Evolutionary conservation across 2,329 filamentous ascomycete genomes (phyloP), one percentile per base, ranked within the genome.

Genomic region (Xylariaceae sp.): DNA sequence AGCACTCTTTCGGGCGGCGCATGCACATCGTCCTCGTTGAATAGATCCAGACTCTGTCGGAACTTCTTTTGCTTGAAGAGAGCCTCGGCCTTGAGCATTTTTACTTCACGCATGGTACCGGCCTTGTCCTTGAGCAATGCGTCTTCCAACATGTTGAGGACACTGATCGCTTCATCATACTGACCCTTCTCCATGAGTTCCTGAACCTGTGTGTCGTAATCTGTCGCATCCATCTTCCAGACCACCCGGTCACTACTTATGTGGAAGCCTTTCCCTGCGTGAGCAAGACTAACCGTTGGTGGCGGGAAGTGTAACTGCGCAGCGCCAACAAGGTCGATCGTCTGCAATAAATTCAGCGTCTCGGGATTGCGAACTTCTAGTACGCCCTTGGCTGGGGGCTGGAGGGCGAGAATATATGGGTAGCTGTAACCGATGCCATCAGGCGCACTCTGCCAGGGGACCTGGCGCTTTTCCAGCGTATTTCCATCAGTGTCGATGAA

Each of bases 371-470:
- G 84, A 44, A 99, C 88, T 74, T 99, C 94, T 9, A 99, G 77
- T 0, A 84, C 85, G 2, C 93, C 92, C 73, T 94, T 96, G 1
- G 89, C 82, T 0, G 91, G 86, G 6, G 91, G 80, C 70, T 96
- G 92, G 11, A 99, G 78, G 8, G 92, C 90, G 53, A 99, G 79
- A 57, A 99, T 87, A 71, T 97, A 99, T 0, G 94, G 94, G 72
- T 99, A 99, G 18, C 92, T 97, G 73, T 97, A 99, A 18, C 93
- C 94, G 60, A 99, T 87, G 58, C 88, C 88, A 68, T 97, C 92
- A 1, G 94, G 95, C 1, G 93, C 90, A 39, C 84, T 80, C 48
- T 87, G 84, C 94, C 94, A 99, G 1, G 92, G 92, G n/a, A 99
- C 87, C 72, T 97, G 92, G 57, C 88, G 82, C 74, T 90, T 90